A percentile compares a stretch with the other conserved stretches of the same genome.
These are phyloP conservation scores for Tolypocladium nubicola DNA, from an alignment of 2,329 filamentous ascomycete genomes.

Conservation along the genomic window DNA sequence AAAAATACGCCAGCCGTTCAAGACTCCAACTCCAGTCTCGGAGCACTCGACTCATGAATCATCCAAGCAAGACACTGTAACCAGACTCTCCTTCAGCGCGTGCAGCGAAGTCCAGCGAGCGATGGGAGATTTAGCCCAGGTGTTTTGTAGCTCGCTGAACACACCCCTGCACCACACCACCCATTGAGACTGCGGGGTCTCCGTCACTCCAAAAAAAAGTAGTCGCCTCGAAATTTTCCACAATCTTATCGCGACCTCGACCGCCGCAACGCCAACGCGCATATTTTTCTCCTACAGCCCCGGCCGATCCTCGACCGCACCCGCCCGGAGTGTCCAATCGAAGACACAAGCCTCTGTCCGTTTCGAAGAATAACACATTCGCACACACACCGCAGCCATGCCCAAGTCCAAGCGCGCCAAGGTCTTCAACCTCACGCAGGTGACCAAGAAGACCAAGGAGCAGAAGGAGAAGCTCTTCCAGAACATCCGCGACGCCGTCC, in stretches of 20 bases:
- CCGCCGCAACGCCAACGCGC: neutral
- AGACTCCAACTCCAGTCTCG: neutral
- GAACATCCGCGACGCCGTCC: slow-evolving; percentile 75
- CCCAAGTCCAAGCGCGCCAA: slow-evolving; percentile 92
- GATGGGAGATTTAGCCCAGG: too few species aligned
- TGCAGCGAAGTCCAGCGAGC: neutral
- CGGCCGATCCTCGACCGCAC: neutral
- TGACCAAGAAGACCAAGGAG: slow-evolving; percentile 85
- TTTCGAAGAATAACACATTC: slow-evolving; percentile 1
- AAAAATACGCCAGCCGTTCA: too few species aligned
- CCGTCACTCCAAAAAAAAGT: slow-evolving; percentile 1
- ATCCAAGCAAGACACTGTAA: too few species aligned
- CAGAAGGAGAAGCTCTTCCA: slow-evolving; percentile 82
- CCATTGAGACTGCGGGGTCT: slow-evolving; percentile 15
- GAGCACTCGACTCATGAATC: neutral
- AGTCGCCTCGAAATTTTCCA: slow-evolving; percentile 14
- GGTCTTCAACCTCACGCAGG: slow-evolving; percentile 82
- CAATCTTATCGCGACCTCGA: slow-evolving; percentile 17
- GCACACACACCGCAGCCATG: slow-evolving; percentile 45
- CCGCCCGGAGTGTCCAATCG: neutral
- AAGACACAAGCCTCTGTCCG: neutral
- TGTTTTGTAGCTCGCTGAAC: neutral
- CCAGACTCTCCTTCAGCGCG: too few species aligned
- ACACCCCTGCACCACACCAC: slow-evolving; percentile 1
- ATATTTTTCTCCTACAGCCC: slow-evolving; percentile 1